Percentiles rank a stretch among this genome's conserved stretches.
These are phyloP conservation scores for Trichoderma sp. DNA, from an alignment of 2,329 filamentous ascomycete species.

Conservation along the genomic window DNA sequence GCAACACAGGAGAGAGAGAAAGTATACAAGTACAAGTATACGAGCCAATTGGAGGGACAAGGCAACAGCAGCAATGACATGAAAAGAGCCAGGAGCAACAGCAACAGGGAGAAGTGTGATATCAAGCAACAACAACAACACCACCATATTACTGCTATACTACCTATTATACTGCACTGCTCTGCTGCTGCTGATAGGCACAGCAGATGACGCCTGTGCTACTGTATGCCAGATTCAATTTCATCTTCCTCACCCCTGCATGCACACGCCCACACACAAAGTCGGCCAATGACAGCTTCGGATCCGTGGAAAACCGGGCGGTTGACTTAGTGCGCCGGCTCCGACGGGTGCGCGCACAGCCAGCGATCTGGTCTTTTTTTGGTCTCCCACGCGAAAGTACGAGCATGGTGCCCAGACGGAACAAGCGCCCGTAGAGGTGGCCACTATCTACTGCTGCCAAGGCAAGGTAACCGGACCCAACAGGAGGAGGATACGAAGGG, in stretches of 20 bases:
- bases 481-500: neutral
- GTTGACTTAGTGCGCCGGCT: constrained; percentile 16
- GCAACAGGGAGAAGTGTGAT: neutral
- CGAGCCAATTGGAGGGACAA: constrained; percentile 7
- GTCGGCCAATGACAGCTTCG: constrained; percentile 15
- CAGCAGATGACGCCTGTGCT: neutral
- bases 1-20: neutral
- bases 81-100: neutral
- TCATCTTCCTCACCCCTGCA: constrained; percentile 1
- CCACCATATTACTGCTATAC: neutral
- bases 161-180: too few species aligned
- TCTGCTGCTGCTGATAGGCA: neutral
- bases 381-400: neutral
- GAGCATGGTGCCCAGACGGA: neutral
- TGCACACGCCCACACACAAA: constrained; percentile 11
- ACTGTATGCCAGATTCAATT: neutral
- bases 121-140: neutral
- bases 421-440: neutral
- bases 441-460: neutral
- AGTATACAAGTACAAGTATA: too few species aligned
- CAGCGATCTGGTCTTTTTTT: constrained; percentile 8
- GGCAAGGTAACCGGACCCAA: neutral
- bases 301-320: neutral
- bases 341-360: constrained; percentile 30
- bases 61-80: neutral